Percentiles rank a stretch among this genome's conserved stretches.
Conservation (phyloP, 331 rosid genomes). For the Quercus lobata region DNA sequence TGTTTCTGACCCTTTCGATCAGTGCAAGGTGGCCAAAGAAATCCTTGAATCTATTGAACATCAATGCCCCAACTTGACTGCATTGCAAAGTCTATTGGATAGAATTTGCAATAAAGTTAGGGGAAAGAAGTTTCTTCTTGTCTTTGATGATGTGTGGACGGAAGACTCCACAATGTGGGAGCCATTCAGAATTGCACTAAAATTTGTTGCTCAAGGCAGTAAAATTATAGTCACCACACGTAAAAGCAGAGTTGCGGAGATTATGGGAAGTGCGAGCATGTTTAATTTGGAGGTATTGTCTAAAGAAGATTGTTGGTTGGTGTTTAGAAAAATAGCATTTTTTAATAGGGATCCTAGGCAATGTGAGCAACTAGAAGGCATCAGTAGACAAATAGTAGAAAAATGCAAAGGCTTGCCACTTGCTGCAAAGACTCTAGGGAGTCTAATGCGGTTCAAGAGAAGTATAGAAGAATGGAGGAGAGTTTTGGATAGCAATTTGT, state of each 20-base stretch:
- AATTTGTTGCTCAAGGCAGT: not conserved
- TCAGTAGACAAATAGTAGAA: not conserved
- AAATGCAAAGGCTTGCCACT: slow-evolving; percentile 4
- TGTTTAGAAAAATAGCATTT: not conserved
- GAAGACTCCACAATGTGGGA: not conserved
- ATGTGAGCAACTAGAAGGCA: not conserved
- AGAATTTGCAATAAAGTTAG: fast-evolving
- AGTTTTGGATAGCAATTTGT: too few species aligned
- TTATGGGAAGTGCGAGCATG: not conserved
- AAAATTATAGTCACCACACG: not conserved
- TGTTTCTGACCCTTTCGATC: too few species aligned
- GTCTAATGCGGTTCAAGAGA: not conserved
- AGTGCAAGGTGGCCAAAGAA: not conserved
- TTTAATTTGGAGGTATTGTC: not conserved
- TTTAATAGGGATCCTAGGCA: not conserved
- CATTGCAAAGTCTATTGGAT: not conserved
- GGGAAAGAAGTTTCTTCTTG: not conserved
- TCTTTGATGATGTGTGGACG: not conserved
- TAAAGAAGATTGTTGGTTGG: not conserved
- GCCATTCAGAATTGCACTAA: too few species aligned
- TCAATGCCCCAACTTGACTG: too few species aligned
- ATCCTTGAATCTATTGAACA: fast-evolving
- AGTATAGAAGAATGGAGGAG: not conserved
- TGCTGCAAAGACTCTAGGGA: not conserved
- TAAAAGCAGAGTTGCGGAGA: too few species aligned